Percentiles rank a stretch among this genome's conserved stretches.
These are phyloP conservation scores for Oxyria digyna DNA, from an alignment of 148 eudicot genomes.

Conservation along the genomic window DNA sequence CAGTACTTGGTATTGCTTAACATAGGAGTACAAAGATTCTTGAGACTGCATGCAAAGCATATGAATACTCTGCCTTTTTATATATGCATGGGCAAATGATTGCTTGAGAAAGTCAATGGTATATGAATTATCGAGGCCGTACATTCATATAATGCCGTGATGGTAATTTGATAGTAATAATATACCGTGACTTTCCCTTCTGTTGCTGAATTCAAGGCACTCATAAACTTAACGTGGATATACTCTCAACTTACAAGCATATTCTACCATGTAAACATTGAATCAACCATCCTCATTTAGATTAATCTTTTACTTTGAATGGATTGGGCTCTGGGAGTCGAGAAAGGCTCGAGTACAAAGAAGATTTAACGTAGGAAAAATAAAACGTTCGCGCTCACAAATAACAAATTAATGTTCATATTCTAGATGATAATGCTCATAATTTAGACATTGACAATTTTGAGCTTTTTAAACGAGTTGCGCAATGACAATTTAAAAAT, in stretches of 20 bases:
- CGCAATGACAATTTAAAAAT: too few species aligned
- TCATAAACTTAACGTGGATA: neutral
- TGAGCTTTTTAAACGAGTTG: too few species aligned
- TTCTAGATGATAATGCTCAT: too few species aligned
- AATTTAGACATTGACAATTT: too few species aligned
- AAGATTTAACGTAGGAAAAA: too few species aligned
- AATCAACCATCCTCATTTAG: too few species aligned
- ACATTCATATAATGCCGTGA: neutral
- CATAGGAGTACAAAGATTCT: neutral
- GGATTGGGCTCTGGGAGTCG: too few species aligned
- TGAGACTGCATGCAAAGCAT: neutral
- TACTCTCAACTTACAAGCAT: neutral
- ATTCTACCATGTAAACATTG: neutral
- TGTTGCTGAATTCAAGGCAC: slow-evolving; percentile 4
- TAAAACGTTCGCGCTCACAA: too few species aligned
- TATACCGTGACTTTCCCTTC: neutral
- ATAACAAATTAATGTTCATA: too few species aligned
- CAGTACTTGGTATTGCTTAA: neutral
- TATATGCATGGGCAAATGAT: neutral
- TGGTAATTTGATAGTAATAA: neutral
- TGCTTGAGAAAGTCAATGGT: neutral
- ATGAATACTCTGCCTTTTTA: neutral
- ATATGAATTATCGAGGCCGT: slow-evolving; percentile 4
- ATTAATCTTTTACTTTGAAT: too few species aligned
- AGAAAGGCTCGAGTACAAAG: too few species aligned